Conservation (phyloP, 1,284 basidiomycete species). For the Cryptococcus sp. region DNA sequence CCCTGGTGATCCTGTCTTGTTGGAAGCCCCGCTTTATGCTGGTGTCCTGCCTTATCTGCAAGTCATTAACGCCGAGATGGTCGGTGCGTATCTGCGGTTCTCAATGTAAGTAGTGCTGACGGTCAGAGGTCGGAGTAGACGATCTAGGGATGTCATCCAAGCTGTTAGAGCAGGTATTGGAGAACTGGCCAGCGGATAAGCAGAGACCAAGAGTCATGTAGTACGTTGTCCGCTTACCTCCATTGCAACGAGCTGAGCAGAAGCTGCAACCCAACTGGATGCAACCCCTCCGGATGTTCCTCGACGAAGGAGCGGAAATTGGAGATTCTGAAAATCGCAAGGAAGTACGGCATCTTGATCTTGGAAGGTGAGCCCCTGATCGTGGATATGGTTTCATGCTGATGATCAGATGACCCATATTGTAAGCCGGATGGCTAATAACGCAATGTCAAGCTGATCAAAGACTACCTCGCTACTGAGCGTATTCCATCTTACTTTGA, state of each 20-base stretch:
- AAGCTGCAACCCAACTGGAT: constrained; percentile 63
- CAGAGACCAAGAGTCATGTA: constrained; percentile 77
- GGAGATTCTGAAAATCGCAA: constrained; percentile 69
- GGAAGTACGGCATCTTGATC: constrained; percentile 73
- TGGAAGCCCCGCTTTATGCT: constrained; percentile 83
- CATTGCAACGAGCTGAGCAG: constrained; percentile 55
- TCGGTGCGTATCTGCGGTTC: constrained; percentile 53
- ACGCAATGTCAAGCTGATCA: constrained; percentile 26
- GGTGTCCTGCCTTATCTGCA: constrained; percentile 40
- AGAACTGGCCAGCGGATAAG: constrained; percentile 69
- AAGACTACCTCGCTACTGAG: constrained; percentile 57
- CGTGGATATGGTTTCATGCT: constrained; percentile 1
- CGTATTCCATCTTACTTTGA: constrained; percentile 68
- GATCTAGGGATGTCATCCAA: constrained; percentile 65
- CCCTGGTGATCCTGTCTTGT: constrained; percentile 72
- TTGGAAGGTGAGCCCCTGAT: constrained; percentile 61
- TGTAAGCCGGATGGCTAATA: constrained; percentile 36
- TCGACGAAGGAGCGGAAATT: constrained; percentile 67
- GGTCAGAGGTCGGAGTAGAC: constrained; percentile 73
- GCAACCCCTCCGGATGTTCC: constrained; percentile 79
- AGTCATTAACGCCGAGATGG: constrained; percentile 51
- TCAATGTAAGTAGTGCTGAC: background rate
- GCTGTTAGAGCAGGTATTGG: constrained; percentile 63
- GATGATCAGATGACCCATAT: constrained; percentile 66
- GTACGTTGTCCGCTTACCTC: constrained; percentile 49